phyloP scores from a whole-genome alignment of 495 filamentous ascomycete genomes.

The Terfezia boudieri region DNA sequence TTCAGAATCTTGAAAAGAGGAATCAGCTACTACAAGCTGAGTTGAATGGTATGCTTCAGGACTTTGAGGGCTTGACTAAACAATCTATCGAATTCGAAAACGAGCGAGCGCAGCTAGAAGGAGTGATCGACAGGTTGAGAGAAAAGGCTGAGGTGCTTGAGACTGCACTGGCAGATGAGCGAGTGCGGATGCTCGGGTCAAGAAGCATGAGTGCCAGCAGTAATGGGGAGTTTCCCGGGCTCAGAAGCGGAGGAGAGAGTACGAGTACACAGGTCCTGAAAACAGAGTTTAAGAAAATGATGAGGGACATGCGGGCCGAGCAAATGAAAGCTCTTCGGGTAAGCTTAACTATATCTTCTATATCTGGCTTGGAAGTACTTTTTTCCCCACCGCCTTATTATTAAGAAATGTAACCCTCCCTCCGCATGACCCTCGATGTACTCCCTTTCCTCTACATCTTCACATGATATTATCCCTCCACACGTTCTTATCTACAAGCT shows the following conservation, averaged over 20 bases:
- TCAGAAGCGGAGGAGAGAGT: slow-evolving; percentile 26
- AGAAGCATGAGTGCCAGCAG: slow-evolving; percentile 22
- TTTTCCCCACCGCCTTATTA: too few relatives aligned
- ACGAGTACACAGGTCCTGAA: slow-evolving; percentile 53
- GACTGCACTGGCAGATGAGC: slow-evolving; percentile 45
- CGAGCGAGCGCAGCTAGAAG: slow-evolving; percentile 56
- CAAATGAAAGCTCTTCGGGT: slow-evolving; percentile 47
- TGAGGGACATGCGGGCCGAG: slow-evolving; percentile 56
- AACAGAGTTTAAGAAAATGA: slow-evolving; percentile 80
- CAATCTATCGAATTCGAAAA: slow-evolving; percentile 70
- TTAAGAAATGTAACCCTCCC: too few relatives aligned
- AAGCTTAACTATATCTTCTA: slow-evolving; percentile 16
- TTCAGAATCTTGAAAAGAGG: slow-evolving; percentile 30
- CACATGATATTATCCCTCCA: neutral
- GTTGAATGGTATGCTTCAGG: slow-evolving; percentile 55
- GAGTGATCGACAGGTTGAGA: slow-evolving; percentile 43
- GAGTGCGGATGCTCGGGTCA: slow-evolving; percentile 44
- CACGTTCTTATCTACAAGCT: neutral
- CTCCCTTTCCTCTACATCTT: too few relatives aligned
- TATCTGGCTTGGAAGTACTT: neutral
- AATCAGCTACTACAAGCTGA: slow-evolving; percentile 50
- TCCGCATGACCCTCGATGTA: too few relatives aligned
- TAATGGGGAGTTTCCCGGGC: slow-evolving; percentile 21
- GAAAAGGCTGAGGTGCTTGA: slow-evolving; percentile 48
- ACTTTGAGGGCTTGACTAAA: slow-evolving; percentile 73